Evolutionary conservation across 306 rosid species (phyloP).

Genomic region (Vicia villosa): DNA sequence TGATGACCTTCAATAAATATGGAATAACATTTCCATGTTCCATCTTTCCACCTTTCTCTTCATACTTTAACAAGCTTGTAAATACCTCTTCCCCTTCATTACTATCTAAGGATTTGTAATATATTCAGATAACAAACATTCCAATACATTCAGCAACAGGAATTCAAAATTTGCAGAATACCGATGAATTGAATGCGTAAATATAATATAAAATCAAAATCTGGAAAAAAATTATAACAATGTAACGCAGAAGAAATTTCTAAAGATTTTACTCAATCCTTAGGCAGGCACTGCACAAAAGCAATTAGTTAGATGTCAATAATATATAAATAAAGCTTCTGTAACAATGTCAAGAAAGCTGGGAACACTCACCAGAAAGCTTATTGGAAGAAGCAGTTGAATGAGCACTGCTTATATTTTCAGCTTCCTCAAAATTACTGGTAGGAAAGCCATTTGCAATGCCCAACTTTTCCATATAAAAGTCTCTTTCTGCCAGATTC

Average conservation of each 20-base stretch:
- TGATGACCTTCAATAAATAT: not conserved
- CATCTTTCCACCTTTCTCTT: not conserved
- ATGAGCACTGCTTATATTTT: slow-evolving; percentile 50
- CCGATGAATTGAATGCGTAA: not conserved
- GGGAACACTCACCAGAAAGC: slow-evolving; percentile 65
- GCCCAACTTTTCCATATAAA: slow-evolving; percentile 57
- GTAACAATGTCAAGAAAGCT: not conserved
- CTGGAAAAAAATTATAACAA: not conserved
- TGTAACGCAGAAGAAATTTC: not conserved
- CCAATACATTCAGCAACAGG: not conserved
- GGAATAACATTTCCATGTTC: not conserved
- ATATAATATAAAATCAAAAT: not conserved
- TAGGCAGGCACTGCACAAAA: slow-evolving; percentile 15
- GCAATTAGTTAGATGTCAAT: slow-evolving; percentile 8
- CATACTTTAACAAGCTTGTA: too few relatives aligned
- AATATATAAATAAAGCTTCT: not conserved
- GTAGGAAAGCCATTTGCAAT: slow-evolving; percentile 61
- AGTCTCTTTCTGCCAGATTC: slow-evolving; percentile 59
- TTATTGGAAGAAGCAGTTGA: slow-evolving; percentile 57
- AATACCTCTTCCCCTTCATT: not conserved
- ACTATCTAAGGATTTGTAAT: not conserved
- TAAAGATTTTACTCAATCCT: slow-evolving; percentile 5
- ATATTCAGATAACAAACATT: slow-evolving; percentile 1
- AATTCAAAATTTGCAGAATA: slow-evolving; percentile 7
- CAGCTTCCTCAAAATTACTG: slow-evolving; percentile 60